A percentile compares a stretch with the other conserved stretches of the same genome.
Conservation (phyloP, 2,329 filamentous ascomycete species). For the Fusarium concolor region DNA sequence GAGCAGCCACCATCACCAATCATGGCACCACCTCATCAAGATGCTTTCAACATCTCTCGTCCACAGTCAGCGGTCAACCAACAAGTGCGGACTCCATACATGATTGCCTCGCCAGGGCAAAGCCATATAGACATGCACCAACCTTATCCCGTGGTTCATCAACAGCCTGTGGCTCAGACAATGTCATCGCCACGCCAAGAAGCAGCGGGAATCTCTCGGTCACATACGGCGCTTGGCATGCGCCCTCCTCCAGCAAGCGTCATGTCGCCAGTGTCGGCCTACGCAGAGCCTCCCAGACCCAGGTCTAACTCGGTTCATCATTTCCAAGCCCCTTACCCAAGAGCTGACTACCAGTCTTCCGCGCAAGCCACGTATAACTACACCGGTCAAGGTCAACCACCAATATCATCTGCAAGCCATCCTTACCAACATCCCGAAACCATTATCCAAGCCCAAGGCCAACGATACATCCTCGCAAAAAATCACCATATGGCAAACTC, state of each 20-base stretch:
- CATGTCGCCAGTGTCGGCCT: neutral
- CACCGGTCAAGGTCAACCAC: neutral
- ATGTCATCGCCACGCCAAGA: neutral
- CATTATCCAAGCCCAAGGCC: neutral
- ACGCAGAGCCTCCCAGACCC: neutral
- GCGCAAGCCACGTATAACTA: neutral
- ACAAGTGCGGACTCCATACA: neutral
- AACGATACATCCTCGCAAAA: neutral
- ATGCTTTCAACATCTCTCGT: neutral
- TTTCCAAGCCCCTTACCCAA: neutral
- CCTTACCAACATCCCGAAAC: neutral
- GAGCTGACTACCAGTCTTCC: neutral
- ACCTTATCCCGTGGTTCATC: neutral
- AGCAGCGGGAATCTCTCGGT: neutral
- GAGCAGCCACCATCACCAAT: too few species aligned
- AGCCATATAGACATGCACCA: neutral
- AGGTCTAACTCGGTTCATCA: neutral
- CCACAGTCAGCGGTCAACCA: neutral
- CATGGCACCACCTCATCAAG: too few species aligned
- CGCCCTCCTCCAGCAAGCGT: neutral
- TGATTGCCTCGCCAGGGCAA: constrained; percentile 4
- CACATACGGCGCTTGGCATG: neutral
- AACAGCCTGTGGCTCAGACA: neutral
- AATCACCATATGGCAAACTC: neutral
- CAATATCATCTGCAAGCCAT: neutral